Percentiles rank a stretch among this genome's conserved stretches.
Conservation (phyloP, 306 rosid species). For the Pachyrhizus erosus region DNA sequence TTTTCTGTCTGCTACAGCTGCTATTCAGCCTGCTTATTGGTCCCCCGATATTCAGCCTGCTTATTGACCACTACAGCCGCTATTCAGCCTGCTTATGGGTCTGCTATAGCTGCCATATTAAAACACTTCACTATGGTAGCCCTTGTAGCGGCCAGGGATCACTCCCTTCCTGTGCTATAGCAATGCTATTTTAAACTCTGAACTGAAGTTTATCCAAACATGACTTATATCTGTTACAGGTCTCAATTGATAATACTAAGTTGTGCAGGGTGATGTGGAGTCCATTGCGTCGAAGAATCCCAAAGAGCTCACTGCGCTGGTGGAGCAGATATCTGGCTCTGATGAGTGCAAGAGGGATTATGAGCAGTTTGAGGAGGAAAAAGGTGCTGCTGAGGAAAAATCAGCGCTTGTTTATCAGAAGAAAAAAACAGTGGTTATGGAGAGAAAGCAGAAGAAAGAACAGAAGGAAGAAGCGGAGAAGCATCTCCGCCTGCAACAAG, state of each 20-base stretch:
- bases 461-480: slow-evolving; percentile 98
- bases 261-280: slow-evolving; percentile 93
- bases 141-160: background rate
- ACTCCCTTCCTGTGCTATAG: background rate
- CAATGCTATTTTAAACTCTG: background rate
- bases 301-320: slow-evolving; percentile 84
- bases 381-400: slow-evolving; percentile 85
- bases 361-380: slow-evolving; percentile 85
- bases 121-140: background rate
- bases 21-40: background rate
- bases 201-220: background rate
- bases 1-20: background rate
- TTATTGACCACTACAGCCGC: background rate
- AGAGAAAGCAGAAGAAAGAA: slow-evolving; percentile 97
- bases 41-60: no score
- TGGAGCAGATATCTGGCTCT: slow-evolving; percentile 98
- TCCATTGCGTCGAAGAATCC: slow-evolving; percentile 97
- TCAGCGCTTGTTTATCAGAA: slow-evolving; percentile 91
- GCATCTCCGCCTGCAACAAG: slow-evolving; percentile 74
- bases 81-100: background rate
- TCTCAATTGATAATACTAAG: background rate
- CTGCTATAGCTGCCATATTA: background rate
- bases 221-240: background rate
- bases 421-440: slow-evolving; percentile 84
- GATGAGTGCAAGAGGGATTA: slow-evolving; percentile 90